Conservation (phyloP, 1,284 basidiomycete species). For the Lentinula novae-zelandiae region DNA sequence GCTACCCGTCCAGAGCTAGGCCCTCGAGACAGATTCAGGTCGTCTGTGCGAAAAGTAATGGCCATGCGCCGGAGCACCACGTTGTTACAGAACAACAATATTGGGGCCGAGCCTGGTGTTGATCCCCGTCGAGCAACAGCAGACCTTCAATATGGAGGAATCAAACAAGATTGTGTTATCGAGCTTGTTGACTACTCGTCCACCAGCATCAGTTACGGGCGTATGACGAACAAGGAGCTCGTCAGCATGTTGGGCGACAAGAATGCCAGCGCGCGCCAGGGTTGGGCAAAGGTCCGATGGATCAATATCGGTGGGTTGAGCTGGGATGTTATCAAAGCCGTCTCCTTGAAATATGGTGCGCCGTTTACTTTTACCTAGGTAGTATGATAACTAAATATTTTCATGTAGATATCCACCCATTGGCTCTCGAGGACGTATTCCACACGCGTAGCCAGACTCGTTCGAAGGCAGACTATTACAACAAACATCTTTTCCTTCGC, state of each 20-base stretch:
- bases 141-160: constrained; percentile 44
- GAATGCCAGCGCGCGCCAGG: constrained; percentile 36
- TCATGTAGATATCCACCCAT: constrained; percentile 57
- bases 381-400: not conserved
- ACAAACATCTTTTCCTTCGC: constrained; percentile 65
- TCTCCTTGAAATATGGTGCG: constrained; percentile 61
- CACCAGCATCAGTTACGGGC: constrained; percentile 43
- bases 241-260: constrained; percentile 42
- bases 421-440: constrained; percentile 68
- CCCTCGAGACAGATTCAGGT: constrained; percentile 38
- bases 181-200: constrained; percentile 60
- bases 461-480: constrained; percentile 70
- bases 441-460: constrained; percentile 54
- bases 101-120: constrained; percentile 63
- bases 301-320: constrained; percentile 68
- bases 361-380: not conserved
- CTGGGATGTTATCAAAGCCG: constrained; percentile 64
- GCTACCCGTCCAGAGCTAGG: constrained; percentile 10
- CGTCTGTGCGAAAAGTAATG: constrained; percentile 44
- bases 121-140: constrained; percentile 49
- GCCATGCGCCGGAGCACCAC: constrained; percentile 40
- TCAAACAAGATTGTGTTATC: constrained; percentile 57
- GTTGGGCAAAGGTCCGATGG: constrained; percentile 62
- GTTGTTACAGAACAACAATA: constrained; percentile 28
- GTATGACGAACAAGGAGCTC: constrained; percentile 57